Percentiles rank a stretch among this genome's conserved stretches.
Conservation (phyloP, 2,329 filamentous ascomycete genomes). For the Fusarium vanettenii region DNA sequence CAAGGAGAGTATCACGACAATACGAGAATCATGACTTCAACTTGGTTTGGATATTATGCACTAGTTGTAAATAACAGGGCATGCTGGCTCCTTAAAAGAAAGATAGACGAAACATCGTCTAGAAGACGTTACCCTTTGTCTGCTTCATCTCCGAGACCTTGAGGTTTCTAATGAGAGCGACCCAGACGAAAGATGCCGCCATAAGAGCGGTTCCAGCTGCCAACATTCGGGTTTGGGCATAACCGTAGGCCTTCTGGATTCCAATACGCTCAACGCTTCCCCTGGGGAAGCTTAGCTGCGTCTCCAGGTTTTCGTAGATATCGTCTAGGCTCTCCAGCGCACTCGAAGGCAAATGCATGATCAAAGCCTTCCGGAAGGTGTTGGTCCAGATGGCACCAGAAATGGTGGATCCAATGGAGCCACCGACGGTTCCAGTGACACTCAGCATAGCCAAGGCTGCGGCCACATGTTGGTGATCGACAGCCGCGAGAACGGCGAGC, state of each 20-base stretch:
- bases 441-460: constrained; percentile 1
- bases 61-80: not conserved
- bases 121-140: constrained; percentile 31
- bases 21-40: not conserved
- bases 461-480: constrained; percentile 7
- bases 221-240: constrained; percentile 31
- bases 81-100: too few relatives aligned
- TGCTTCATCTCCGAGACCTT: constrained; percentile 34
- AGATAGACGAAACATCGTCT: not conserved
- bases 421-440: not conserved
- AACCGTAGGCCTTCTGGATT: constrained; percentile 57
- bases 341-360: not conserved
- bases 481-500: not conserved
- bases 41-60: not conserved
- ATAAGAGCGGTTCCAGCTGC: constrained; percentile 35
- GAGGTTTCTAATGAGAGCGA: constrained; percentile 32
- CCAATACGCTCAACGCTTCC: constrained; percentile 53
- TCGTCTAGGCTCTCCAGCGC: constrained; percentile 50
- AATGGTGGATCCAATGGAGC: constrained; percentile 2
- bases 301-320: constrained; percentile 50
- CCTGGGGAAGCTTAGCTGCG: constrained; percentile 51
- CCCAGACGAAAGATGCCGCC: constrained; percentile 31
- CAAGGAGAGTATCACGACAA: not conserved
- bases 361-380: not conserved
- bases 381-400: constrained; percentile 10